Evolutionary conservation across 352 stramenopile species (phyloP).

Genomic region (Pythium myriotylum): DNA sequence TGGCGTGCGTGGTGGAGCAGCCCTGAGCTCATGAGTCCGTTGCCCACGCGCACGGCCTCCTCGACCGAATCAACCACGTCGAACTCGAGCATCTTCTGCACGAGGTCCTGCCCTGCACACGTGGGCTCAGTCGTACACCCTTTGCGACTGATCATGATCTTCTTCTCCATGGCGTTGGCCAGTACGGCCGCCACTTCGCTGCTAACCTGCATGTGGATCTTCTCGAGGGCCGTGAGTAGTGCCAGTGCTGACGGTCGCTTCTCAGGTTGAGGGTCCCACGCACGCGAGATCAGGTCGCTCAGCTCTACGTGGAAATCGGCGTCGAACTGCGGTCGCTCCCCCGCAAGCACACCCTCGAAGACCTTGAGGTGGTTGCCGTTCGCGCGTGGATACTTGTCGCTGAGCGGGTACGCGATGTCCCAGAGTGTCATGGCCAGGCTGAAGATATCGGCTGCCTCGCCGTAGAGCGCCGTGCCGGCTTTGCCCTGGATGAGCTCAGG

Average conservation of each 20-base stretch:
- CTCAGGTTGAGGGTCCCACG: constrained; percentile 54
- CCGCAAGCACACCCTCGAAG: constrained; percentile 66
- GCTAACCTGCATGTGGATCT: constrained; percentile 48
- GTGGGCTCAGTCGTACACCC: constrained; percentile 35
- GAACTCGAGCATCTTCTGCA: constrained; percentile 64
- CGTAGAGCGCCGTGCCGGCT: constrained; percentile 64
- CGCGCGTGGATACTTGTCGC: constrained; percentile 59
- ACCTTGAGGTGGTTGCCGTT: constrained; percentile 66
- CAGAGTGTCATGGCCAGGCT: constrained; percentile 77
- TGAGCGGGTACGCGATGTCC: constrained; percentile 67
- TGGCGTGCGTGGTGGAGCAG: constrained; percentile 66
- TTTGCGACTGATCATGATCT: constrained; percentile 32
- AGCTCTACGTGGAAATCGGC: constrained; percentile 40
- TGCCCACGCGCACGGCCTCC: constrained; percentile 57
- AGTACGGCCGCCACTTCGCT: constrained; percentile 41
- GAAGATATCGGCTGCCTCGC: constrained; percentile 73
- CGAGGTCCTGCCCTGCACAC: constrained; percentile 45
- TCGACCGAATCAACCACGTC: constrained; percentile 49
- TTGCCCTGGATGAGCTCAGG: constrained; percentile 79
- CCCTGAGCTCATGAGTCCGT: constrained; percentile 64
- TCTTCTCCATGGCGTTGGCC: constrained; percentile 38
- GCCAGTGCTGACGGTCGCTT: constrained; percentile 51
- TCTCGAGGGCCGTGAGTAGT: constrained; percentile 51
- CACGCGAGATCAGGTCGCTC: constrained; percentile 48
- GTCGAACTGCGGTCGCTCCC: constrained; percentile 52